Base-by-base conservation (phyloP, 176 grass and related monocot genomes). In the Chrysopogon serrulatus region DNA sequence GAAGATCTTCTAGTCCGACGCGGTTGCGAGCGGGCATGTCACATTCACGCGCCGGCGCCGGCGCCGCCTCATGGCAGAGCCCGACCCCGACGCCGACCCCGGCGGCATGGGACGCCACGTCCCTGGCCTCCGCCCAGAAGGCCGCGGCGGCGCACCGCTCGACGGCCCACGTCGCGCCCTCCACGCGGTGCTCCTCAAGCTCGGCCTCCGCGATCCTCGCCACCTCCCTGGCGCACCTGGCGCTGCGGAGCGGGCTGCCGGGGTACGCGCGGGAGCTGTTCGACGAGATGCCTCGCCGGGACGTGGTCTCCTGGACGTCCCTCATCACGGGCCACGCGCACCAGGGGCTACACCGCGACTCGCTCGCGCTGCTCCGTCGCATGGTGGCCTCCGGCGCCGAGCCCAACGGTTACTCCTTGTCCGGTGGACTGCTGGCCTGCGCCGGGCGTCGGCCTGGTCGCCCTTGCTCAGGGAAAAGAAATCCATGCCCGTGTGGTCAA, bases 221-320 rank as follows among this genome's bases (percentile, higher is more conserved):
- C 43, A 92, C 87, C 77, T 83, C 87, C 9, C 71, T 90, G 4
- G 72, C 63, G 2, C 87, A 85, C 40, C 39, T 75, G 0, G 76
- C 87, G 1, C 72, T 92, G 4, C 73, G 88, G 23, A 78, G 87
- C 47, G 84, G 87, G 3, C 65, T 84, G 18, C 42, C 85, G 8
- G 31, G 2, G 4, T 83, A 90, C 21, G 81, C 91, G 14, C 71
- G 73, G 7, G 33, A 2, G 15, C 14, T 92, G 84, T 92, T 92
- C 80, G 81, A 90, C 77, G 91, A 87, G 84, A 87, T 74, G 87
- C 87, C 87, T 16, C 48, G 15, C 2, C 84, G 16, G 37, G 87
- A 92, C 48, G 87, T 92, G 31, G 87, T 90, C 72, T 86, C 87
- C 31, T 92, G 91, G 91, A 92, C 87, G 77, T 85, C 91, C 31